Evolutionary conservation across 2,329 filamentous ascomycete species (phyloP).

Genomic region (Phyllosticta citriasiana): DNA sequence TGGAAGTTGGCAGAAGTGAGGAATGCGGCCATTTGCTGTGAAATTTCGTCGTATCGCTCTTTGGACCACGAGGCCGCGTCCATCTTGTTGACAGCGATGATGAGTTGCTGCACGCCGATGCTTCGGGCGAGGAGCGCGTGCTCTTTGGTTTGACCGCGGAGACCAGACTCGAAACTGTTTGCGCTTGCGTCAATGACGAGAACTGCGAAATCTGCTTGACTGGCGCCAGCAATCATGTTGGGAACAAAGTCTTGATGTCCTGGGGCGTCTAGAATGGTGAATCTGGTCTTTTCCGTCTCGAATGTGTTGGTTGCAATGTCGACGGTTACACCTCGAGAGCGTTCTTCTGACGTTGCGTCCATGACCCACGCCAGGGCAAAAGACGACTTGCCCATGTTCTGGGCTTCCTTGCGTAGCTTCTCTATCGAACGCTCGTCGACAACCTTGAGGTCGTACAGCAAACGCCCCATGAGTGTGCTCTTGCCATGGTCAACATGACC

Average conservation of each 20-base stretch:
- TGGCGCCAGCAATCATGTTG: slow-evolving; percentile 97
- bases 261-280: slow-evolving; percentile 91
- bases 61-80: slow-evolving; percentile 78
- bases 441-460: slow-evolving; percentile 79
- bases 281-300: slow-evolving; percentile 74
- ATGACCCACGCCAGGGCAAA: slow-evolving; percentile 97
- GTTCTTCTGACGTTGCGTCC: slow-evolving; percentile 83
- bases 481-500: slow-evolving; percentile 97
- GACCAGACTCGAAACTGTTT: slow-evolving; percentile 85
- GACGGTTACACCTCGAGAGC: slow-evolving; percentile 84
- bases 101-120: slow-evolving; percentile 77
- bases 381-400: slow-evolving; percentile 85
- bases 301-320: slow-evolving; percentile 95
- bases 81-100: slow-evolving; percentile 93
- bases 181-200: slow-evolving; percentile 85
- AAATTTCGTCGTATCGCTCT: slow-evolving; percentile 75
- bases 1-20: slow-evolving; percentile 74
- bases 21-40: slow-evolving; percentile 73
- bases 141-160: slow-evolving; percentile 89
- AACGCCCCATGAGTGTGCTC: slow-evolving; percentile 92
- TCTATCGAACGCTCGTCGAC: slow-evolving; percentile 83
- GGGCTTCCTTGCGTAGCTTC: slow-evolving; percentile 77
- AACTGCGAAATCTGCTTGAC: slow-evolving; percentile 90
- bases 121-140: slow-evolving; percentile 84
- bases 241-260: slow-evolving; percentile 94